Evolutionary conservation across 1,284 basidiomycete species (phyloP), one percentile per base, ranked within the genome.

Genomic region (Exobasidium cylindrosporum): DNA sequence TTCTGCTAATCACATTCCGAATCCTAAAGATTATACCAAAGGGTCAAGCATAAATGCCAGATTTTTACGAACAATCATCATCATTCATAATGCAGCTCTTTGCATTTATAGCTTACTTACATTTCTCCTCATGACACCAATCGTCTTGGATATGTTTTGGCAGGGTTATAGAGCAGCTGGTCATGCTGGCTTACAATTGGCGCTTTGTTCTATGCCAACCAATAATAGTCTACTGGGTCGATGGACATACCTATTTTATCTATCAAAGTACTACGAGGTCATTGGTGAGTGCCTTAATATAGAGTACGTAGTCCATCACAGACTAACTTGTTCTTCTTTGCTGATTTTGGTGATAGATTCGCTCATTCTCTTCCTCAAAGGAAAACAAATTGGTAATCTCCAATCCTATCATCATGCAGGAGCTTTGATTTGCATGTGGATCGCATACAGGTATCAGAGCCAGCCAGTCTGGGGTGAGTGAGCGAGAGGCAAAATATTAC

Each of bases 361-460:
- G 53, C 54, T 75, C 47, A 77, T 81, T 57, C 67, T 81, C 26
- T 69, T 80, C 4, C 62, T 77, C 55, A 80, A 81, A 68, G 80
- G 80, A 10, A 79, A 78, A 58, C 69, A 67, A 47, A 71, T 80
- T 30, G 73, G 75, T n/a, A 63, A 76, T 50, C 63, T 76, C n/a
- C 74, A 77, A 61, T 68, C 69, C 26, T 76, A 76, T 54, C 77
- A 76, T 54, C 72, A 74, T 32, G 73, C 76, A 5, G 75, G 78
- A 13, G 78, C 78, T 4, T 74, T 81, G 64, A 63, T 78, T 54
- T 73, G 70, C 68, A 80, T 81, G 75, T 80, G 76, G 72, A 67
- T 76, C 50, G 80, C 72, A 4, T 70, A 72, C 57, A 68, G 78
- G 23, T 77, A 77, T 23, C 71, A 74, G 61, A 63, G 63, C 24